phyloP scores from a whole-genome alignment of 208 protist genomes.

The Entamoeba histolytica region DNA sequence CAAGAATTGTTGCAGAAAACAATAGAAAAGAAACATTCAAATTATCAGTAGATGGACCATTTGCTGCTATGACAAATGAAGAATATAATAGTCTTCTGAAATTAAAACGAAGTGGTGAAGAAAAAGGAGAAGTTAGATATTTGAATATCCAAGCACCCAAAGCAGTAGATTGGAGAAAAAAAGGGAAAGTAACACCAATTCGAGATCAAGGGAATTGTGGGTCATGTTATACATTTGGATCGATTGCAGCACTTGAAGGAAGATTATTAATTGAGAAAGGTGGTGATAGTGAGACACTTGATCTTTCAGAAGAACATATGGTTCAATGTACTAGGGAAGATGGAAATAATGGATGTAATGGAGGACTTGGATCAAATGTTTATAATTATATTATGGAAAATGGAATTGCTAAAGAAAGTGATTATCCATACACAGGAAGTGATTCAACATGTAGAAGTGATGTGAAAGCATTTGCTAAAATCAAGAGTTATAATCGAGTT shows the following conservation, averaged over 20 bases:
- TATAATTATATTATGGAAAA: too few relatives aligned
- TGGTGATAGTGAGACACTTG: background rate
- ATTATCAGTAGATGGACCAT: background rate
- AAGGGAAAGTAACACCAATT: background rate
- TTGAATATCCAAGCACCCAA: background rate
- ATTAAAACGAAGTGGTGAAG: background rate
- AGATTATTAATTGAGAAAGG: background rate
- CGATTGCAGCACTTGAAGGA: background rate
- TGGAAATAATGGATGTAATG: too few relatives aligned
- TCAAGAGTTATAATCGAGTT: too few relatives aligned
- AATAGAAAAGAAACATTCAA: background rate
- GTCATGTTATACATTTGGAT: background rate
- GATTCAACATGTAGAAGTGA: too few relatives aligned
- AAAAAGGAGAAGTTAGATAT: background rate
- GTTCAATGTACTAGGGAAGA: background rate
- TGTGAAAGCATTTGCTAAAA: background rate
- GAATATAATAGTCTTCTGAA: background rate
- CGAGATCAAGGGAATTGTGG: background rate
- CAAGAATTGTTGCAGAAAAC: background rate
- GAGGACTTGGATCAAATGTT: too few relatives aligned
- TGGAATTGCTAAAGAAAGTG: too few relatives aligned
- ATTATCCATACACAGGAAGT: too few relatives aligned
- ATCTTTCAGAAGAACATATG: background rate
- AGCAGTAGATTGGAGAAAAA: background rate
- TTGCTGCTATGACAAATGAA: background rate